Evolutionary conservation across 1,284 basidiomycete species (phyloP), one percentile per base, ranked within the genome.

Genomic region (Clitocybe nebularis): DNA sequence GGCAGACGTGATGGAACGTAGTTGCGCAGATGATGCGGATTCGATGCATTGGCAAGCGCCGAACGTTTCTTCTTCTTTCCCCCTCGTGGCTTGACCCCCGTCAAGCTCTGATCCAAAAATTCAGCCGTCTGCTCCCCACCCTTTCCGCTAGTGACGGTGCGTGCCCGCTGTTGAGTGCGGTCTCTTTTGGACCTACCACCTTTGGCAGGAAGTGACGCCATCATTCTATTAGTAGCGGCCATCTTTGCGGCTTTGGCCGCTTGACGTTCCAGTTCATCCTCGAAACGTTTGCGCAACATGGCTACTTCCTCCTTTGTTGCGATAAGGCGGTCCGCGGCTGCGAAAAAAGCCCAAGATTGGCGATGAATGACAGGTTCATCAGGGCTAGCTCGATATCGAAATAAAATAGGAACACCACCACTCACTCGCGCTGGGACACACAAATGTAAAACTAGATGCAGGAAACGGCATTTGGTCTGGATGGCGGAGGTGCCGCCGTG

Each of bases 21-120:
- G 67, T 93, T 93, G 55, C 86, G 75, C 36, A 92, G 74, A 66
- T 93, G 91, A 63, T 94, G 91, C 3, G 90, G 91, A 58, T 93
- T 93, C 33, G 87, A 87, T 39, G 87, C 87, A 60, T 93, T 92
- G 21, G 89, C 89, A 13, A 90, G 67, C 2, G 84, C 83, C 37
- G 85, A 85, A 35, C 88, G 75, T 64, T 92, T 93, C 77, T 93
- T 93, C 77, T 93, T 92, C 75, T 89, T 91, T 46, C 42, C 41
- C 6, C 39, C 36, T 20, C 45, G 45, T 35, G 40, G 13, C 17
- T 44, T 44, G 14, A 44, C 21, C 14, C 42, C 42, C 9, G 36
- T 38, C 6, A 44, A 25, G 30, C 66, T 57, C 47, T 64, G 63
- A 37, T 76, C 75, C 32, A 63, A 49, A 48, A 59, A 62, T 39